Base-by-base conservation (phyloP, 176 grass and related monocot species). In the Tillandsia fasciculata region DNA sequence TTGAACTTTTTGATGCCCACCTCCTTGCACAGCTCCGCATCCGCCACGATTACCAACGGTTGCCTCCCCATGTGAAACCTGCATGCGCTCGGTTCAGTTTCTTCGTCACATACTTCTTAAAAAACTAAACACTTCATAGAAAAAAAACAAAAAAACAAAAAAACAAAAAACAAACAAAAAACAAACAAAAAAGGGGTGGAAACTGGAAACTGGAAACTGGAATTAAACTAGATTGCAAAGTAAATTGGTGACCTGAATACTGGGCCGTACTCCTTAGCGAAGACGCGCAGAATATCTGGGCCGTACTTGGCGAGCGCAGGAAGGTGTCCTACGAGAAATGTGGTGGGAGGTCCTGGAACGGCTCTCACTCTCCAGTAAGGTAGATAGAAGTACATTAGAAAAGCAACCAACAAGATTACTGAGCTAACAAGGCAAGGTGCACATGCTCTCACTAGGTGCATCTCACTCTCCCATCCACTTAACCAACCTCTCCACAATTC, bases 61-160 rank as follows among this genome's bases (percentile, higher is more conserved):
- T 90, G 94, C 75, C 94, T 85, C 63, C 94, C 94, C 87, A 99
- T 82, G 33, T 99, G 94, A 67, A 99, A 99, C 74, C 94, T 97
- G 79, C 20, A 20, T 20, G 20, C 20, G 53, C 53, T 18, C 14
- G 24, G 59, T 53, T 64, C 69, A 33, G 2, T 33, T 4, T 33
- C 29, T 54, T 54, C 15, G 15, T 15, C 56, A 57, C 53, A 15
- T 18, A 15, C 53, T 57, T 53, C 8, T 57, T 24, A 24, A 24
- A 24, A 24, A 24, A 24, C 24, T 24, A 24, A 24, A 24, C 24
- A 24, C 24, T 24, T 24, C 1, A 24, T 24, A 24, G 24, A 20
- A 20, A 20, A 20, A 20, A 20, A 20, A 20, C 0, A 20, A 20
- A 20, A 20, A 20, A 20, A 20, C 20, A 20, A 20, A 20, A 20